These are phyloP conservation scores for Phylloporus arenicola DNA, from an alignment of 768 basidiomycete species.

Conservation along the genomic window DNA sequence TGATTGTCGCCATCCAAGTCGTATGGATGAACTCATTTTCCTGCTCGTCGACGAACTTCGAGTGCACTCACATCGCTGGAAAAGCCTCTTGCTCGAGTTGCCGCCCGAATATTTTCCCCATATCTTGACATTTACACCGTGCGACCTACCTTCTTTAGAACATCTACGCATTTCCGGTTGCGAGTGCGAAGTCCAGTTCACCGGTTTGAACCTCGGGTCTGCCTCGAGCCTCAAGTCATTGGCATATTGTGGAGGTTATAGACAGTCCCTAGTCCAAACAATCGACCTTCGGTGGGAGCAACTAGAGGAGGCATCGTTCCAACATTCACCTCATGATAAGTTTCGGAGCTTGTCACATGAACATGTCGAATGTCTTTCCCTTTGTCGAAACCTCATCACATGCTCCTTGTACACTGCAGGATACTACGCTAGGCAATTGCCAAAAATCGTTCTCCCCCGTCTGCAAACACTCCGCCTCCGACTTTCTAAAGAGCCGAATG, in stretches of 20 bases:
- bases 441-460: slow-evolving; percentile 3
- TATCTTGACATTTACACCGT: too few relatives aligned
- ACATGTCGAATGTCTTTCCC: neutral
- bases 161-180: slow-evolving; percentile 1
- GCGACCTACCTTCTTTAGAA: too few relatives aligned
- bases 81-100: slow-evolving; percentile 4
- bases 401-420: slow-evolving; percentile 12
- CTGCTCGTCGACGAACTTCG: slow-evolving; percentile 10
- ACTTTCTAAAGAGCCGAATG: neutral
- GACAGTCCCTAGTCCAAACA: neutral
- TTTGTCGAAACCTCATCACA: slow-evolving; percentile 13
- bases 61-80: slow-evolving; percentile 13
- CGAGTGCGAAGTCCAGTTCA: neutral
- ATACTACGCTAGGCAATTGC: too few relatives aligned
- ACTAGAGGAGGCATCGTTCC: slow-evolving; percentile 12
- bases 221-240: slow-evolving; percentile 11
- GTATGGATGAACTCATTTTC: slow-evolving; percentile 1
- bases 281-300: slow-evolving; percentile 11
- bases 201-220: slow-evolving; percentile 2
- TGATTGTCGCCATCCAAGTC: slow-evolving; percentile 7
- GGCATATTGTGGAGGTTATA: slow-evolving; percentile 5
- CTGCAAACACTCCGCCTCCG: slow-evolving; percentile 13
- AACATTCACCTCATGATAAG: too few relatives aligned
- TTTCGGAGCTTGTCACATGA: neutral
- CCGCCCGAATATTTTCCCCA: slow-evolving; percentile 5